Base-by-base conservation (phyloP, 1,139 yeast species). In the Taiozyma sp. region DNA sequence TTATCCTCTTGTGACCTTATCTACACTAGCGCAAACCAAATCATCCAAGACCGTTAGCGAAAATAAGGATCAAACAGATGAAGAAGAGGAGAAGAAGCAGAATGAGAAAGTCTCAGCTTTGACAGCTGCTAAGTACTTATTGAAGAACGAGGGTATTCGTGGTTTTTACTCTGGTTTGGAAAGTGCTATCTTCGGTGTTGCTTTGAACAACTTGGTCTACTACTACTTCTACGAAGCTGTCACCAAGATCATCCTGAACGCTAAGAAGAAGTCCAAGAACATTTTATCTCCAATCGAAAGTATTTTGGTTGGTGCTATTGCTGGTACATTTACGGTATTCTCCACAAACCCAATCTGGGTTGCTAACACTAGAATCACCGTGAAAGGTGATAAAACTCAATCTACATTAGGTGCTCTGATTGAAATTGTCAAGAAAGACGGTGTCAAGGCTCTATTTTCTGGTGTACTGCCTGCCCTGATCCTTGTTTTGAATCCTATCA, bases 311-410 rank as follows among this genome's bases (percentile, higher is more conserved):
- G 96, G 97, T 19, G 87, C 95, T 1, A 74, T 88, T 61, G 96
- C 97, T 2, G 97, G 98, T 0, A 80, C 92, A 9, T 80, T 91
- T 44, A 90, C 97, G 3, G 88, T 92, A 53, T 74, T 88, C 24
- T 79, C 87, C 19, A 84, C 96, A n/a, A 92, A 92, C 69, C 98
- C 98, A 38, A 84, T 91, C 61, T 91, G 98, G 98, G 96, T 90
- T 40, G 95, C 93, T 51, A 90, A 90, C 66, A 90, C 97, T 2
- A 76, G 96, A 70, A 84, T 87, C 84, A 87, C 96, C 6, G 86
- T 78, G 39, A 63, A 65, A 46, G 72, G 69, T 64, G 55, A 64
- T 49, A 61, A 74, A 66, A 70, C 67, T 62, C 56, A 73, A 58
- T 61, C 70, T 56, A 79, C 90, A 4, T 63, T 85, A 49, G 71